phyloP scores from a whole-genome alignment of 129 eudicot genomes.

The Flaveria linearis region DNA sequence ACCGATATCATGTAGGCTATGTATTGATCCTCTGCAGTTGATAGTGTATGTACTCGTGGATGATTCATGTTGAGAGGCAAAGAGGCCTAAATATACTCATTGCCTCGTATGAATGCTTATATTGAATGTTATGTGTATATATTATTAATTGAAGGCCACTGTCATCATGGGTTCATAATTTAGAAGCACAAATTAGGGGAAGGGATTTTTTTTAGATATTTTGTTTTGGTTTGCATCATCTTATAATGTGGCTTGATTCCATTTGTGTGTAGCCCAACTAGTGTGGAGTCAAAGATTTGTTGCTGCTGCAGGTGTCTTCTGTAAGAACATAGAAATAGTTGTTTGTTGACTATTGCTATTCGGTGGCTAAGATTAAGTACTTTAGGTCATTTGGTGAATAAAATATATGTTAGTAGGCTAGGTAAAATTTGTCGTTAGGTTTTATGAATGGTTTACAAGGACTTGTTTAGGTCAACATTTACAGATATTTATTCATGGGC shows the following conservation, averaged over 20 bases:
- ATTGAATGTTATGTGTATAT: neutral
- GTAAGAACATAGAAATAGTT: neutral
- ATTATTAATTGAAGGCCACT: neutral
- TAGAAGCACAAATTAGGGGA: neutral
- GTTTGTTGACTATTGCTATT: neutral
- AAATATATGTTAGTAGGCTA: neutral
- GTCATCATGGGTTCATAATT: neutral
- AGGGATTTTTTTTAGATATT: too few species aligned
- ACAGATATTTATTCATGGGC: neutral
- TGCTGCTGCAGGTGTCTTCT: neutral
- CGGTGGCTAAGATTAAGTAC: neutral
- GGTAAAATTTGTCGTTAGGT: neutral
- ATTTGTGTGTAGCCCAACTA: neutral
- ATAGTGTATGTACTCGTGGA: neutral
- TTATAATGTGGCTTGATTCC: neutral
- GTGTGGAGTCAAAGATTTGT: neutral
- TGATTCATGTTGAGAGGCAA: too few species aligned
- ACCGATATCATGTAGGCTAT: conserved; percentile 11
- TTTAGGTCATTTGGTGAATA: too few species aligned
- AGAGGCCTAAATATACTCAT: neutral
- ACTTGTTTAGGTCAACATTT: neutral
- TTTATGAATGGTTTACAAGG: neutral
- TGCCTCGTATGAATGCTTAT: neutral
- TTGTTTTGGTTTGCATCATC: neutral
- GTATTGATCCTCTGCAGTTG: neutral